phyloP scores from a whole-genome alignment of 371 early-diverging fungal genomes.

The Haplosporangium sp. region DNA sequence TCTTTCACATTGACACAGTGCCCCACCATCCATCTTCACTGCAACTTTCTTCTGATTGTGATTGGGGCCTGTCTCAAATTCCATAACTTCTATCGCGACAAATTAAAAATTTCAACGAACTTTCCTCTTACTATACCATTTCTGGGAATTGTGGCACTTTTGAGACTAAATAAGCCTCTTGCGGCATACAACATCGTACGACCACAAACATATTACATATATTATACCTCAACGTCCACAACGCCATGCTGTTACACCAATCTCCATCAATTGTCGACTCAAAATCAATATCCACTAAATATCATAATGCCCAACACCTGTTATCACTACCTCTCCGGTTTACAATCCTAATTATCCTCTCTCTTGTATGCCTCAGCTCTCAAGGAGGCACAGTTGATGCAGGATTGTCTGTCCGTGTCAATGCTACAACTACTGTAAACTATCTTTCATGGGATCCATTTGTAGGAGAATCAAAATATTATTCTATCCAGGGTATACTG shows the following conservation, averaged over 20 bases:
- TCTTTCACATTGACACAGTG: too few species aligned
- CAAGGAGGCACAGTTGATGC: slow-evolving; percentile 26
- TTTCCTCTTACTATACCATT: too few species aligned
- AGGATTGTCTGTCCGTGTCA: slow-evolving; percentile 24
- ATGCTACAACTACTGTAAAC: slow-evolving; percentile 10
- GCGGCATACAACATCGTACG: too few species aligned
- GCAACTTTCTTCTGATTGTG: too few species aligned
- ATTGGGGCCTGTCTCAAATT: too few species aligned
- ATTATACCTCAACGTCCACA: too few species aligned
- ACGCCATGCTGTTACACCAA: background rate
- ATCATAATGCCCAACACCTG: background rate
- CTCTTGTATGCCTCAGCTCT: slow-evolving; percentile 15
- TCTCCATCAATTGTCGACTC: background rate
- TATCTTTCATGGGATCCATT: slow-evolving; percentile 44
- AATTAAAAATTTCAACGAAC: too few species aligned
- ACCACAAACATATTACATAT: too few species aligned
- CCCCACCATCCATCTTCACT: too few species aligned
- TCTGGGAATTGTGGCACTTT: too few species aligned
- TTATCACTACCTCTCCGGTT: background rate
- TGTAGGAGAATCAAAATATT: slow-evolving; percentile 18
- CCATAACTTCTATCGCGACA: too few species aligned
- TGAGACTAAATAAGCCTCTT: too few species aligned
- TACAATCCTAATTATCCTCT: slow-evolving; percentile 5
- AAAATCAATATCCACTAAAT: background rate
- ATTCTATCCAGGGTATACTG: slow-evolving; percentile 35